Base-by-base conservation (phyloP, 768 basidiomycete genomes). In the Boletus subparvulus region DNA sequence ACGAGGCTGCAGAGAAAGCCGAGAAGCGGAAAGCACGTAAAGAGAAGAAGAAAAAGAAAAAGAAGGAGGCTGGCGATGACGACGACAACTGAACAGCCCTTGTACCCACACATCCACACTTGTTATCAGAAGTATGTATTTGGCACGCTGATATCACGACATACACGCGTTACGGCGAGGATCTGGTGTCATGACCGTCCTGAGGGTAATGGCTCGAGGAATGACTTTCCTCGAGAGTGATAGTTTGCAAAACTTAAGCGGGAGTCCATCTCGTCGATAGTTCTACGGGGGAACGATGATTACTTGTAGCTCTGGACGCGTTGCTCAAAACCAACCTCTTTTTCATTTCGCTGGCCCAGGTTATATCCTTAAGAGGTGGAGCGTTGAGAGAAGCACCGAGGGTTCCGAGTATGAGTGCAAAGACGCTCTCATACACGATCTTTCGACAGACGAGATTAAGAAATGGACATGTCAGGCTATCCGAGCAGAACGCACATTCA, bases 311-410 rank as follows among this genome's bases (percentile, higher is more conserved):
- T 53, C 21, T 30, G 19, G 28, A 46, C 4, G 28, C 0, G 46
- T 35, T n/a, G 21, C 32, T 41, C 7, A 8, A 32, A 17, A 72
- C 83, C 62, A 63, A 92, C 92, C 86, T 80, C 67, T 81, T 86
- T 63, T 81, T 82, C 92, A 94, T 94, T 73, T 95, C 92, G 63
- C 88, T 91, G 17, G 90, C 83, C 92, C 91, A 94, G 35, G 88
- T 87, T 56, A 93, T 90, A 64, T 92, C 89, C 62, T 87, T 90
- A 35, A 93, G 73, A 33, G 77, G 69, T 1, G 90, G 83, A 8
- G 87, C 79, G 61, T 81, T 86, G 56, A 90, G 63, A n/a, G 84
- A 82, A 33, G 89, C 88, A 8, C 90, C 92, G 4, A 92, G 55
- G 19, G 83, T 85, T 21, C 90, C 90, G 11, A 88, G 58, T n/a